Evolutionary conservation across 345 rosid genomes (phyloP), one percentile per base, ranked within the genome.

Genomic region (Euclidium syriacum): DNA sequence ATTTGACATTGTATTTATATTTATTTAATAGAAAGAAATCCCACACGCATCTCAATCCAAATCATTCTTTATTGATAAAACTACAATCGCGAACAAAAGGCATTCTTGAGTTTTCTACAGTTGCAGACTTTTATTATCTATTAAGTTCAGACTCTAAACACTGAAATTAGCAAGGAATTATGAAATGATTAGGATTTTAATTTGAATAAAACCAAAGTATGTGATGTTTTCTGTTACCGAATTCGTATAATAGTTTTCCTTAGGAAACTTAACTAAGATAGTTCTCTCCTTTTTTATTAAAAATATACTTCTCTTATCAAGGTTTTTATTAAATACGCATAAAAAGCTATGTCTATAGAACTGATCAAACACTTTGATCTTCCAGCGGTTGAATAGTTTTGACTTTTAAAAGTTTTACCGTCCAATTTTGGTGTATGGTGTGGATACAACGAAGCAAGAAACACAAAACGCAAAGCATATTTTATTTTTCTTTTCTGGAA

Each of bases 1-100:
- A n/a, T 44, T 16, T 30, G 30, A 56, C 10, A 56, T 17, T 64
- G 56, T 63, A 49, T 39, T 10, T 30, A 39, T 38, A 42, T 26
- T 6, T 43, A 6, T 61, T 24, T 32, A 49, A 49, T 49, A 48
- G 57, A 57, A 64, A 64, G 52, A 70, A 49, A 71, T 71, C 70
- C 61, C 52, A 56, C 65, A 64, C 71, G 75, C 70, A 71, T 71
- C 70, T 71, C 60, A 64, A 56, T 57, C 66, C 49, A 64, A 57
- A 41, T 64, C 54, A 49, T 56, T 71, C 47, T 56, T 71, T 64
- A 32, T 52, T 50, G 48, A 64, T 70, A 62, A 54, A 54, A 46
- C 68, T 54, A 70, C 69, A 70, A 62, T 53, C 57, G 33, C n/a
- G 33, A 69, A 69, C 40, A 60, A n/a, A 34, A 44, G 62, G 49